phyloP scores from a whole-genome alignment of 352 stramenopile species.

The Globisporangium rhizosaccharum region DNA sequence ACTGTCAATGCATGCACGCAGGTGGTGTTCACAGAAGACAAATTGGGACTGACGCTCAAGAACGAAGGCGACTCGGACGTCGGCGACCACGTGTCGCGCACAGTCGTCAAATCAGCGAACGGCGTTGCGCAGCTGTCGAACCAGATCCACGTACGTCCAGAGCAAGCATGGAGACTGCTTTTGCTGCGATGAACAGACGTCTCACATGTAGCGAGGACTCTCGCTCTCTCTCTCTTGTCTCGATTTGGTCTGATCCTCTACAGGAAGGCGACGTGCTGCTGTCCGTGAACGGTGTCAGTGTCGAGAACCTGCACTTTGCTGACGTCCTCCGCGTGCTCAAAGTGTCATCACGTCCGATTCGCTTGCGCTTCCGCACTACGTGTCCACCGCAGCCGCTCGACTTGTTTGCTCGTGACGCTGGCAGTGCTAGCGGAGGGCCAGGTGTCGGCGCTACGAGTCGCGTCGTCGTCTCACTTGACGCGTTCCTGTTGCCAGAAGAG shows the following conservation, averaged over 20 bases:
- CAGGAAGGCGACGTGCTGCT: constrained; percentile 70
- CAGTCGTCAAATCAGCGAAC: constrained; percentile 51
- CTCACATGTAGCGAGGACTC: too few species aligned
- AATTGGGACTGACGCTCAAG: constrained; percentile 50
- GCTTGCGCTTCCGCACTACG: constrained; percentile 49
- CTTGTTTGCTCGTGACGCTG: constrained; percentile 15
- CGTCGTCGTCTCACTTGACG: constrained; percentile 15
- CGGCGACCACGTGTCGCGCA: constrained; percentile 22
- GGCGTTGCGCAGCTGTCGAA: constrained; percentile 46
- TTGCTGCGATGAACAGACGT: too few species aligned
- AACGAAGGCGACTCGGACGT: constrained; percentile 21
- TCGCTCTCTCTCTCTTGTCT: constrained; percentile 6
- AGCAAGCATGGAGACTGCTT: too few species aligned
- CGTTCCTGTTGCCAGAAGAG: constrained; percentile 32
- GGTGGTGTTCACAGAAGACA: constrained; percentile 55
- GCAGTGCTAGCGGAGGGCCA: not conserved
- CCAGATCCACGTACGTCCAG: constrained; percentile 35
- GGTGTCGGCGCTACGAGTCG: not conserved
- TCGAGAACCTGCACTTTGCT: constrained; percentile 53
- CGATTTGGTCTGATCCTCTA: not conserved
- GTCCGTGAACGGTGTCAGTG: constrained; percentile 65
- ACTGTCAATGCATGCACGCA: constrained; percentile 4
- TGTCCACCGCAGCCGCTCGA: constrained; percentile 15
- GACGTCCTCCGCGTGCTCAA: constrained; percentile 70
- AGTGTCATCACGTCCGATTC: constrained; percentile 55